Evolutionary conservation across 164 flowering plant genomes (phyloP).

Genomic region (Aristolochia contorta): DNA sequence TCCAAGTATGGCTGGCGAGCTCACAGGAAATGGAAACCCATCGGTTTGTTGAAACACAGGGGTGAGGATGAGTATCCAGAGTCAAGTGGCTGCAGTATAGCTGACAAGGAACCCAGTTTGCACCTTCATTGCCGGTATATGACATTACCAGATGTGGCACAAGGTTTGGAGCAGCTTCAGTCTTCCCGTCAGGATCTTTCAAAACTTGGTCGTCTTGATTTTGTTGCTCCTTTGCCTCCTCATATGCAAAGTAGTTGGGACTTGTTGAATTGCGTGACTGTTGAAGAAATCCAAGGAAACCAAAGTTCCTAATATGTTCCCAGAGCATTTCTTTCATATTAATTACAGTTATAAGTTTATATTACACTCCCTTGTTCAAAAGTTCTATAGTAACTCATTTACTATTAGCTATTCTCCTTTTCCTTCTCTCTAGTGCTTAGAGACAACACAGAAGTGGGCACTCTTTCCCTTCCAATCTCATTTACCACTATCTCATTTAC

Average conservation of each 20-base stretch:
- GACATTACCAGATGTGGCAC: constrained; percentile 54
- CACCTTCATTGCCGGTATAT: constrained; percentile 87
- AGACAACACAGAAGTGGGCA: no score
- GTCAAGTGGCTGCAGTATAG: constrained; percentile 49
- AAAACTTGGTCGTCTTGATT: constrained; percentile 31
- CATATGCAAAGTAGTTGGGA: constrained; percentile 94
- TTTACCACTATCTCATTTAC: no score
- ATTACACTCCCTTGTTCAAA: no score
- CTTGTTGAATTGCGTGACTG: constrained; percentile 16
- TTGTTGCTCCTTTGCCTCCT: constrained; percentile 66
- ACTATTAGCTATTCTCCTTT: constrained; percentile 16
- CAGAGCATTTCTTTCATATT: no score
- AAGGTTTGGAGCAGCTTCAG: constrained; percentile 34
- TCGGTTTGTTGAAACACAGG: constrained; percentile 13
- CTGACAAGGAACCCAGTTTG: constrained; percentile 49
- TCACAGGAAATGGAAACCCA: constrained; percentile 52
- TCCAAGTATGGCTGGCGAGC: constrained; percentile 89
- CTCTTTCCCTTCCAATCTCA: no score
- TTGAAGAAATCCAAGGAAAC: no score
- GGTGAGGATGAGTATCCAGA: constrained; percentile 12
- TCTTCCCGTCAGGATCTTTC: constrained; percentile 32
- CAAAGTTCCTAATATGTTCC: no score
- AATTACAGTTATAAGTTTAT: no score
- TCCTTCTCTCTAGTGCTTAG: no score
- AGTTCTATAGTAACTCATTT: no score